These are phyloP conservation scores for Rhizoclosmatium sp. DNA, from an alignment of 192 early-diverging fungal species.

Conservation along the genomic window DNA sequence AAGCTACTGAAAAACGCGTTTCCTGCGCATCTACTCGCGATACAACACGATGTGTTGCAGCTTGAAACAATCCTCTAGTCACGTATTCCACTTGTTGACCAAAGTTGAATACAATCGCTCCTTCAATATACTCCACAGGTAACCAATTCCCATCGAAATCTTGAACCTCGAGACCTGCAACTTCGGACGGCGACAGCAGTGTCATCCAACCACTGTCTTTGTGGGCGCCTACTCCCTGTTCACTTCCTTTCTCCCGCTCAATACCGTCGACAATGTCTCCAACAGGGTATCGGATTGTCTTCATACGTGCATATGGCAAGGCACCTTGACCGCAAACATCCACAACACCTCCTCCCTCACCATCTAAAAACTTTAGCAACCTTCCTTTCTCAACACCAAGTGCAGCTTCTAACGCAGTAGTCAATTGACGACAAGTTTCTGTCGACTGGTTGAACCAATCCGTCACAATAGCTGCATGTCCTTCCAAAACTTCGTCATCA, in stretches of 20 bases:
- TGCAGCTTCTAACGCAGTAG: background rate
- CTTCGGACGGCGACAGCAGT: background rate
- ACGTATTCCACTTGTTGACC: slow-evolving; percentile 13
- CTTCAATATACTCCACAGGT: background rate
- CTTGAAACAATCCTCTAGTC: background rate
- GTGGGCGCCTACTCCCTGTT: slow-evolving; percentile 8
- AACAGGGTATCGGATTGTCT: slow-evolving; percentile 12
- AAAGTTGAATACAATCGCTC: slow-evolving; percentile 11
- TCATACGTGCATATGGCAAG: slow-evolving; percentile 18
- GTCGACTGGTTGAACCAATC: slow-evolving; percentile 1
- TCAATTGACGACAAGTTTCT: background rate
- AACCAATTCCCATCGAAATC: slow-evolving; percentile 18
- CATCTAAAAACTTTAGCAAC: background rate
- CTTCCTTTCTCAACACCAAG: background rate
- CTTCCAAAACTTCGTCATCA: background rate
- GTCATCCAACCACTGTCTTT: slow-evolving; percentile 23
- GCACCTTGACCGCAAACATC: background rate
- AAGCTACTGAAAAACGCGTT: background rate
- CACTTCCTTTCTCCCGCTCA: background rate
- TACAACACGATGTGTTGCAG: slow-evolving; percentile 11
- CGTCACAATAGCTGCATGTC: slow-evolving; percentile 1
- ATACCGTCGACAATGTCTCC: slow-evolving; percentile 13
- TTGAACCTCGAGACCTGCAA: slow-evolving; percentile 4
- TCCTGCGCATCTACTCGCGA: background rate
- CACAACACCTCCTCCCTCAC: background rate